Base-by-base conservation (phyloP, 1,139 yeast species). In the Blastobotrys arbuscula region DNA sequence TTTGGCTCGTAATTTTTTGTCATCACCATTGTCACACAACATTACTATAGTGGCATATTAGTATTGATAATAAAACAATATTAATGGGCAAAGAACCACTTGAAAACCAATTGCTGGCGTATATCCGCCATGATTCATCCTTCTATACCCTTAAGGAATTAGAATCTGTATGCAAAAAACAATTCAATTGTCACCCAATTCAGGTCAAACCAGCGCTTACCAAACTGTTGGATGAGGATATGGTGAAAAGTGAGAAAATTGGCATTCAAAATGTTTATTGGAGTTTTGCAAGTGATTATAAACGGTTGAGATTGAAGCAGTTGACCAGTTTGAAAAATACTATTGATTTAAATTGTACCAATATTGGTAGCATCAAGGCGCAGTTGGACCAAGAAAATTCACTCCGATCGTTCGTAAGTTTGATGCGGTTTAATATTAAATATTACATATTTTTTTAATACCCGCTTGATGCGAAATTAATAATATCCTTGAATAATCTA, bases 251-350 rank as follows among this genome's bases (percentile, higher is more conserved):
- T 39, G 80, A 76, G 52, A 78, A 77, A 61, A 76, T 81, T 57
- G 83, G 83, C 0, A 66, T 69, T 12, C 70, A 77, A 3, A 77
- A 76, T 51, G 66, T 77, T 16, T 78, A 77, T 57, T 78, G 82
- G 81, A 68, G 77, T 42, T 78, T 77, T 57, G 69, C 69, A 45
- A 71, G 72, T 48, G 73, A 74, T 41, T 9, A 16, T 19, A 34
- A 34, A 34, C 15, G 38, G 13, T 19, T 34, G 3, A 16, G 18
- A 34, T 19, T 34, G 9, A 34, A 34, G 18, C 7, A 34, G 13
- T 19, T 16, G 10, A 19, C 6, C 13, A n/a, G 13, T 34, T 34
- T 6, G 15, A 19, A 3, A 6, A 3, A 16, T 6, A 4, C 18
- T 6, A 34, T 34, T 34, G 18, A 34, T n/a, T 5, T 3, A 12